Evolutionary conservation across 805 yeast genomes (phyloP).

Genomic region (Huiozyma naganishii): DNA sequence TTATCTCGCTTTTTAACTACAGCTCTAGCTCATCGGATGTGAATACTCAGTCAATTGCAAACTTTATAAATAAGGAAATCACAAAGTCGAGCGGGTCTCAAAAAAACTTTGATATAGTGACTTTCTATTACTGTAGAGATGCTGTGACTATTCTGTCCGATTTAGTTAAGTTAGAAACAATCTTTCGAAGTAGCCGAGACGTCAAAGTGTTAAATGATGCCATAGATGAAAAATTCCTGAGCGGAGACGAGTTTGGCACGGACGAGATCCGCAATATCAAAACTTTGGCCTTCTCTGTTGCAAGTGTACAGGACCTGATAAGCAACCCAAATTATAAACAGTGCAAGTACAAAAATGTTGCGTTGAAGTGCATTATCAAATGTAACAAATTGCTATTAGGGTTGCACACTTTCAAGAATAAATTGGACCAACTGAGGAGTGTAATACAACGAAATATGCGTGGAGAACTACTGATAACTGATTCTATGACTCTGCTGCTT

Average conservation of each 20-base stretch:
- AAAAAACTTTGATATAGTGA: not conserved
- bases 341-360: constrained; percentile 33
- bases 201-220: constrained; percentile 2
- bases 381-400: constrained; percentile 32
- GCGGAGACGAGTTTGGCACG: too few species aligned
- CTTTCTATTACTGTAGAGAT: constrained; percentile 18
- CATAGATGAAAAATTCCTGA: not conserved
- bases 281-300: too few species aligned
- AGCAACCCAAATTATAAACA: not conserved
- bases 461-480: constrained; percentile 33
- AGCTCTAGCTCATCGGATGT: too few species aligned
- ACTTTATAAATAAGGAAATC: too few species aligned
- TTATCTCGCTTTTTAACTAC: too few species aligned
- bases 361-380: constrained; percentile 41
- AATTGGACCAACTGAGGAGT: constrained; percentile 8
- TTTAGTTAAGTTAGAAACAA: constrained; percentile 18
- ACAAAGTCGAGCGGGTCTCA: too few species aligned
- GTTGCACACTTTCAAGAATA: constrained; percentile 10
- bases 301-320: not conserved
- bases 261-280: too few species aligned
- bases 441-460: constrained; percentile 25
- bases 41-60: too few species aligned
- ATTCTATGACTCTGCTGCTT: constrained; percentile 30
- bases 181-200: constrained; percentile 5
- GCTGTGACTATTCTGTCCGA: constrained; percentile 21